Conservation (phyloP, 352 stramenopile species). For the Globisporangium uncinulatum region DNA sequence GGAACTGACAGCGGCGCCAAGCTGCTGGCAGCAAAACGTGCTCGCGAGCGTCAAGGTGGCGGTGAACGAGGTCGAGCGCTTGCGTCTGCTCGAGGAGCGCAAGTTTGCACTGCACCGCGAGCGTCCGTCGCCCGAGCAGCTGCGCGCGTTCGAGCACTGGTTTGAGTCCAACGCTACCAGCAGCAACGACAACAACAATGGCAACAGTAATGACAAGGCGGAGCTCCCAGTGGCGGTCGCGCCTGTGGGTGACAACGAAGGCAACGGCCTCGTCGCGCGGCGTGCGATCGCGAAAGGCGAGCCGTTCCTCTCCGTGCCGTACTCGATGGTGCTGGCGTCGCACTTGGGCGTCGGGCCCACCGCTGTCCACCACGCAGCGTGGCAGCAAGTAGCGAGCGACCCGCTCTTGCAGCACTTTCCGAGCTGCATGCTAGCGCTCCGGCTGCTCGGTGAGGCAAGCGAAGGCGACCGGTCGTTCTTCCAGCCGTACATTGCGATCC, state of each 20-base stretch:
- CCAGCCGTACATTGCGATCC: slow-evolving; percentile 34
- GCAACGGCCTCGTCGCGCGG: slow-evolving; percentile 25
- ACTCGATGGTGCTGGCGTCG: slow-evolving; percentile 22
- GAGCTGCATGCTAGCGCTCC: slow-evolving; percentile 35
- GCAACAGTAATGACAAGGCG: background rate
- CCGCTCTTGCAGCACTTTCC: slow-evolving; percentile 33
- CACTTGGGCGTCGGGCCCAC: slow-evolving; percentile 16
- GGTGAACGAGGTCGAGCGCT: slow-evolving; percentile 21
- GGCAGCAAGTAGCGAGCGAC: slow-evolving; percentile 24
- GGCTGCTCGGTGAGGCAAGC: slow-evolving; percentile 30
- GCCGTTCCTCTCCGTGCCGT: slow-evolving; percentile 31
- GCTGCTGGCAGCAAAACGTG: slow-evolving; percentile 27
- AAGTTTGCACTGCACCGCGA: slow-evolving; percentile 19
- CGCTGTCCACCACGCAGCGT: slow-evolving; percentile 9
- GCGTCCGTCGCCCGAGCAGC: slow-evolving; percentile 9
- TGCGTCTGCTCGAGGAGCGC: slow-evolving; percentile 16
- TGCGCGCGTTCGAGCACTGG: slow-evolving; percentile 26
- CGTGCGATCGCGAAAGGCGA: slow-evolving; percentile 18
- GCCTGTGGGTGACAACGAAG: slow-evolving; percentile 18
- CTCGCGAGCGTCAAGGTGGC: slow-evolving; percentile 20
- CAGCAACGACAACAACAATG: background rate
- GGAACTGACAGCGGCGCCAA: slow-evolving; percentile 24
- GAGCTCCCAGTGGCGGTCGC: slow-evolving; percentile 15
- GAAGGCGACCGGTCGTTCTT: slow-evolving; percentile 24
- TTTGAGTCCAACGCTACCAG: slow-evolving; percentile 11